Evolutionary conservation across 106 monocot species (phyloP).

Genomic region (Narthecium ossifragum): DNA sequence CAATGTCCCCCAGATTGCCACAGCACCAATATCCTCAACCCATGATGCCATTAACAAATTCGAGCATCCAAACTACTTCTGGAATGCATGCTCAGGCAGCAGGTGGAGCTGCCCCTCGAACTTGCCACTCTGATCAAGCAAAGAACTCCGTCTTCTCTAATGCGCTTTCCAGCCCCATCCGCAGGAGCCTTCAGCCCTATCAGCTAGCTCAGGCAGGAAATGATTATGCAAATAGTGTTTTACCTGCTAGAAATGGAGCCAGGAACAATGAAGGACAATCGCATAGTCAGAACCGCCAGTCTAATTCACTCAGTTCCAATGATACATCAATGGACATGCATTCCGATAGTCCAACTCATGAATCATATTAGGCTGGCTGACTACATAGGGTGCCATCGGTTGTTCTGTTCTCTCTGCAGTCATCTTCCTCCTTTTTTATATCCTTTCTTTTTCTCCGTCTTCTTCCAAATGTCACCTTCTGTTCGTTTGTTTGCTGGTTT

Average conservation of each 20-base stretch:
- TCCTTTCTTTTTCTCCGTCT: too few relatives aligned
- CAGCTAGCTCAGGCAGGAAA: constrained; percentile 35
- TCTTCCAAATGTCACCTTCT: too few relatives aligned
- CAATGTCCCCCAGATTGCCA: constrained; percentile 23
- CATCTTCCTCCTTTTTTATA: too few relatives aligned
- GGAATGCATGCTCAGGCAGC: constrained; percentile 1
- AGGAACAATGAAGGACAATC: constrained; percentile 17
- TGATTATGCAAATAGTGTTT: constrained; percentile 7
- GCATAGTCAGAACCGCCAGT: constrained; percentile 10
- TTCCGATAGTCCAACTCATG: constrained; percentile 46
- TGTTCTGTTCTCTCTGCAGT: not conserved
- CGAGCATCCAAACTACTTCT: constrained; percentile 14
- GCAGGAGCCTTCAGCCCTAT: constrained; percentile 39
- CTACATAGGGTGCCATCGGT: not conserved
- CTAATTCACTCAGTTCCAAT: constrained; percentile 16
- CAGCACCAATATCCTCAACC: constrained; percentile 17
- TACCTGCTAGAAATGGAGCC: constrained; percentile 10
- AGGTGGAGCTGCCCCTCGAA: constrained; percentile 10
- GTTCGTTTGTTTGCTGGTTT: too few relatives aligned
- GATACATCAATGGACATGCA: constrained; percentile 73
- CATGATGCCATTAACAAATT: constrained; percentile 6
- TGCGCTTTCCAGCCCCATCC: constrained; percentile 42
- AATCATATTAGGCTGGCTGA: constrained; percentile 37
- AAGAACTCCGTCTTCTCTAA: constrained; percentile 48
- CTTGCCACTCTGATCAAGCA: constrained; percentile 22